Percentiles rank a stretch among this genome's conserved stretches.
These are phyloP conservation scores for Cyclocybe aegerita DNA, from an alignment of 768 basidiomycete genomes.

Conservation along the genomic window DNA sequence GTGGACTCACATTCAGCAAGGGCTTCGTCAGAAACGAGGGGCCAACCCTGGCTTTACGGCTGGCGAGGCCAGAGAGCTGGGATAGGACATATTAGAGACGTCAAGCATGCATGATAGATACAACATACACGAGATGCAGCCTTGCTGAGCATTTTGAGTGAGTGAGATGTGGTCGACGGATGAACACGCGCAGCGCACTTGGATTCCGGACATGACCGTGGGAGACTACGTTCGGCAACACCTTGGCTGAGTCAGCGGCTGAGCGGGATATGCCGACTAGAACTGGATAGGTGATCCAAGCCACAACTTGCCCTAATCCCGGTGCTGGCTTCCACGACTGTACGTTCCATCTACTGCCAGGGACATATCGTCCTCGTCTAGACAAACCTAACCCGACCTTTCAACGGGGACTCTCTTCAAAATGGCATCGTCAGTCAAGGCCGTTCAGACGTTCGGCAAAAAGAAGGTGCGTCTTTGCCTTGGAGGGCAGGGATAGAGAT, in stretches of 20 bases:
- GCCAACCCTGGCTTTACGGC: slow-evolving; percentile 11
- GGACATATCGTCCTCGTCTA: slow-evolving; percentile 13
- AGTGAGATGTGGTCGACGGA: slow-evolving; percentile 8
- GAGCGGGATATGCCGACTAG: slow-evolving; percentile 17
- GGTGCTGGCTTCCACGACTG: slow-evolving; percentile 40
- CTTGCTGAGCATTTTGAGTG: slow-evolving; percentile 20
- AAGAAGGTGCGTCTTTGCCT: slow-evolving; percentile 75
- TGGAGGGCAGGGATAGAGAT: slow-evolving; percentile 7
- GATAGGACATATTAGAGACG: neutral
- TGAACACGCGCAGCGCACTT: slow-evolving; percentile 1
- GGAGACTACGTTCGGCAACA: slow-evolving; percentile 17
- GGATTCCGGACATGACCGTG: slow-evolving; percentile 8
- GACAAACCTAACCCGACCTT: slow-evolving; percentile 21
- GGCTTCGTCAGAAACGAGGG: slow-evolving; percentile 15
- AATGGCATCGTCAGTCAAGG: slow-evolving; percentile 78
- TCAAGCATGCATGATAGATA: neutral
- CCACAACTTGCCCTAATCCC: slow-evolving; percentile 33
- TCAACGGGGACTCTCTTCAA: slow-evolving; percentile 33
- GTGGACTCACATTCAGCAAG: slow-evolving; percentile 19
- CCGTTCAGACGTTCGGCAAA: slow-evolving; percentile 99
- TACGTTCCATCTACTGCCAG: slow-evolving; percentile 8
- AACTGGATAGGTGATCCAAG: slow-evolving; percentile 43
- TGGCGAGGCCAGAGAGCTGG: slow-evolving; percentile 16
- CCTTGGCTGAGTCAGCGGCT: slow-evolving; percentile 33
- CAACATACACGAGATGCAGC: slow-evolving; percentile 19